Conservation (phyloP, 2,329 filamentous ascomycete genomes). For the Nemania serpens region DNA sequence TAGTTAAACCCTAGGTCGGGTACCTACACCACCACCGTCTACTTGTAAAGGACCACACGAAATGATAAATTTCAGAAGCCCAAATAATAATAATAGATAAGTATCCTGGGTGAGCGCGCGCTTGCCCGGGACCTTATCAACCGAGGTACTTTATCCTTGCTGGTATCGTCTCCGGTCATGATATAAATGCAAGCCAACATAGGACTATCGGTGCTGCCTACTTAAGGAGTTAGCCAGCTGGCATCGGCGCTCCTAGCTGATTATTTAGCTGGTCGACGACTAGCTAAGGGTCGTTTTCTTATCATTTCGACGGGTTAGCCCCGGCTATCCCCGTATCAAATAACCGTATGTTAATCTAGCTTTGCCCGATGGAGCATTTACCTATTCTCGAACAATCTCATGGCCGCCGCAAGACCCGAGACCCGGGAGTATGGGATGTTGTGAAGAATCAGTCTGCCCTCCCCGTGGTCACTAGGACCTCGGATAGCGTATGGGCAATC, state of each 20-base stretch:
- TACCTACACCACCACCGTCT: too few relatives aligned
- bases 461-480: too few relatives aligned
- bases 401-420: too few relatives aligned
- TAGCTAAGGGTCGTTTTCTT: background rate
- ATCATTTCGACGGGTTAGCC: background rate
- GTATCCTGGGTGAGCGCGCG: background rate
- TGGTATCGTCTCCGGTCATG: constrained; percentile 8
- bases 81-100: background rate
- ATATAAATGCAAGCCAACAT: constrained; percentile 1
- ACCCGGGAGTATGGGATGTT: background rate
- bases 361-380: background rate
- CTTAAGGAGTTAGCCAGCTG: background rate
- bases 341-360: background rate
- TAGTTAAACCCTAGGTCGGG: too few relatives aligned
- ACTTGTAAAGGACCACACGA: too few relatives aligned
- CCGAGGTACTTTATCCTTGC: constrained; percentile 2
- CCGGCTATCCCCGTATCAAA: background rate
- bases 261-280: background rate
- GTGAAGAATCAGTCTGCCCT: background rate
- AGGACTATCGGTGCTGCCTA: background rate
- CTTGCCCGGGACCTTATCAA: constrained; percentile 18
- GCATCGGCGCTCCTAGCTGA: too few relatives aligned
- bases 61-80: background rate
- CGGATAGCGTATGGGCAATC: background rate
- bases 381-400: background rate